phyloP scores from a whole-genome alignment of 2,329 filamentous ascomycete species.

The Botryosphaeria dothidea region DNA sequence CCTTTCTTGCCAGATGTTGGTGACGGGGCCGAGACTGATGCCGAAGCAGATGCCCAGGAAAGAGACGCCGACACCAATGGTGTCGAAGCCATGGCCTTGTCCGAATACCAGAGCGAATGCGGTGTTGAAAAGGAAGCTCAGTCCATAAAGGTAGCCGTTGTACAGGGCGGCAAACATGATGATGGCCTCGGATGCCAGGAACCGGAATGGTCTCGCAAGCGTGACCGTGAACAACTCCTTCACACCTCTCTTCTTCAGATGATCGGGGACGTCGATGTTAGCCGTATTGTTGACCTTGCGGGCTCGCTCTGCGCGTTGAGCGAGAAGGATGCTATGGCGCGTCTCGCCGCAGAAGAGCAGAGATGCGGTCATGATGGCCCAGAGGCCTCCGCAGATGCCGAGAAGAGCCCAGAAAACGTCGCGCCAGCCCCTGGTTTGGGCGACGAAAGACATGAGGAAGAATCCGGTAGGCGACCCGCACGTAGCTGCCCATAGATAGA shows the following conservation, averaged over 20 bases:
- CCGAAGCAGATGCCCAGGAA: slow-evolving; percentile 45
- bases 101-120: slow-evolving; percentile 54
- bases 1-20: slow-evolving; percentile 48
- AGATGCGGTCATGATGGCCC: slow-evolving; percentile 44
- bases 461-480: slow-evolving; percentile 49
- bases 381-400: slow-evolving; percentile 46
- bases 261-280: slow-evolving; percentile 36
- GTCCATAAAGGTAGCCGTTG: slow-evolving; percentile 52
- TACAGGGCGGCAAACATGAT: slow-evolving; percentile 51
- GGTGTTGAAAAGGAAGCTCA: slow-evolving; percentile 53
- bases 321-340: slow-evolving; percentile 46
- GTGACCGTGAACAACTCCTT: slow-evolving; percentile 44
- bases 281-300: slow-evolving; percentile 26
- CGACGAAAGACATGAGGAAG: slow-evolving; percentile 49
- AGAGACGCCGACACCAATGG: slow-evolving; percentile 41
- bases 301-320: slow-evolving; percentile 37
- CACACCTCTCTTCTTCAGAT: slow-evolving; percentile 40
- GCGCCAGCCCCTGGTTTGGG: slow-evolving; percentile 45
- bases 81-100: slow-evolving; percentile 44
- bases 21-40: slow-evolving; percentile 45
- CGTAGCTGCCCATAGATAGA: slow-evolving; percentile 51
- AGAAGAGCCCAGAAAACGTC: slow-evolving; percentile 49
- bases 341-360: slow-evolving; percentile 44
- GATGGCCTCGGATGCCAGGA: slow-evolving; percentile 50
- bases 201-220: slow-evolving; percentile 49